Percentiles rank a stretch among this genome's conserved stretches.
phyloP scores from a whole-genome alignment of 164 flowering plant species.

The Protea cynaroides region DNA sequence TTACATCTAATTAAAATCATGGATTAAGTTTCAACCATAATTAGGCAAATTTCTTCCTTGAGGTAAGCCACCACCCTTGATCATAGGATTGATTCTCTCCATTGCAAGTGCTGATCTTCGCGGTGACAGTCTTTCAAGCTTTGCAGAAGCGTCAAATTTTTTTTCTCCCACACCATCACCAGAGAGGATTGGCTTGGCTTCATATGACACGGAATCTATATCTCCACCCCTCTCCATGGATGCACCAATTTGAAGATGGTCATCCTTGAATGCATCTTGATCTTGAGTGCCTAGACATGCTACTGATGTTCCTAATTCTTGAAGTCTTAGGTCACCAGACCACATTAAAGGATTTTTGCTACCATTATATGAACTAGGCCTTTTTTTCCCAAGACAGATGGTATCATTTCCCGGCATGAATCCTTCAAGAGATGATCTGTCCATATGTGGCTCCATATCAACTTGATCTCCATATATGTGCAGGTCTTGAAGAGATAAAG shows the following conservation, averaged over 20 bases:
- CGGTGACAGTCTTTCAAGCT: conserved; percentile 79
- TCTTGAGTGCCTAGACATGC: conserved; percentile 41
- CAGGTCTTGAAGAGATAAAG: conserved; percentile 81
- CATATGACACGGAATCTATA: conserved; percentile 46
- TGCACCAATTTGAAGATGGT: conserved; percentile 40
- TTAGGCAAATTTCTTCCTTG: conserved; percentile 40
- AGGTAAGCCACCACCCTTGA: conserved; percentile 29
- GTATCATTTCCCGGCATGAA: conserved; percentile 27
- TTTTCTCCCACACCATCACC: conserved; percentile 34
- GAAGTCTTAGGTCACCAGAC: conserved; percentile 58
- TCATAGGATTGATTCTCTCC: conserved; percentile 44
- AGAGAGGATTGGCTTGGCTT: conserved; percentile 42
- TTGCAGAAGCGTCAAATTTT: conserved; percentile 34
- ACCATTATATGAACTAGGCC: conserved; percentile 37
- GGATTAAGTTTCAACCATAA: conserved; percentile 33
- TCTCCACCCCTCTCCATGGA: conserved; percentile 29
- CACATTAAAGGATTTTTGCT: conserved; percentile 59
- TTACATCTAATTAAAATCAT: neutral
- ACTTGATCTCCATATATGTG: conserved; percentile 58
- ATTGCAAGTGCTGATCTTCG: conserved; percentile 29
- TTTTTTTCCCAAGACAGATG: conserved; percentile 49
- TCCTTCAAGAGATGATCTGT: conserved; percentile 33
- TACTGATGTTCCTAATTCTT: conserved; percentile 42
- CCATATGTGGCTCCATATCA: conserved; percentile 43
- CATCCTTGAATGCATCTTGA: conserved; percentile 37